Evolutionary conservation across 352 stramenopile species (phyloP).

Genomic region (Phytophthora kernoviae): DNA sequence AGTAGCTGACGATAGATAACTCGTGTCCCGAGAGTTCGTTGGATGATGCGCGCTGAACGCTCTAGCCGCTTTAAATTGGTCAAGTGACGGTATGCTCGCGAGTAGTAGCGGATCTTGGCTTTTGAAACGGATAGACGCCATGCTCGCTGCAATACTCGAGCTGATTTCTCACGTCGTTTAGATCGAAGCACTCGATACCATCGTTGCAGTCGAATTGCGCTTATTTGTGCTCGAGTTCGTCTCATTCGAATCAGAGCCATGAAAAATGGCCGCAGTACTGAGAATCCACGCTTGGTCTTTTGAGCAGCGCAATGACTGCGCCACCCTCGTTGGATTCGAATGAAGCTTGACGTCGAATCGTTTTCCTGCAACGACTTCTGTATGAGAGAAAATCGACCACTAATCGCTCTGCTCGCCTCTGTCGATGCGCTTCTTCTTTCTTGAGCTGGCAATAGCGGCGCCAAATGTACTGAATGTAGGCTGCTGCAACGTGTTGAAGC

Average conservation of each 20-base stretch:
- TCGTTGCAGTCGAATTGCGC: constrained; percentile 30
- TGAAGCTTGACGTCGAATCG: constrained; percentile 24
- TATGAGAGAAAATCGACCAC: constrained; percentile 42
- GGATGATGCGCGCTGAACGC: constrained; percentile 46
- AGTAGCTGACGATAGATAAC: constrained; percentile 39
- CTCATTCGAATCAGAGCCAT: constrained; percentile 13
- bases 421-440: constrained; percentile 16
- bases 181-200: constrained; percentile 25
- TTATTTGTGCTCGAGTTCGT: constrained; percentile 9
- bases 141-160: constrained; percentile 39
- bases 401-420: constrained; percentile 27
- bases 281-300: constrained; percentile 16
- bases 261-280: constrained; percentile 30
- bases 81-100: constrained; percentile 34
- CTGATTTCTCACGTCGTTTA: constrained; percentile 14
- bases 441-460: constrained; percentile 27
- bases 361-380: constrained; percentile 18
- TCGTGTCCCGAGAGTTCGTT: constrained; percentile 40
- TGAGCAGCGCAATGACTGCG: constrained; percentile 8
- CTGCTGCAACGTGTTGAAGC: constrained; percentile 62
- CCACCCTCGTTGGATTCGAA: constrained; percentile 47
- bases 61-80: constrained; percentile 35
- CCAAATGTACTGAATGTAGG: constrained; percentile 76
- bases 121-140: constrained; percentile 51
- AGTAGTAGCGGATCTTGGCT: constrained; percentile 37